Base-by-base conservation (phyloP, 208 protist species). In the Leishmania mexicana region DNA sequence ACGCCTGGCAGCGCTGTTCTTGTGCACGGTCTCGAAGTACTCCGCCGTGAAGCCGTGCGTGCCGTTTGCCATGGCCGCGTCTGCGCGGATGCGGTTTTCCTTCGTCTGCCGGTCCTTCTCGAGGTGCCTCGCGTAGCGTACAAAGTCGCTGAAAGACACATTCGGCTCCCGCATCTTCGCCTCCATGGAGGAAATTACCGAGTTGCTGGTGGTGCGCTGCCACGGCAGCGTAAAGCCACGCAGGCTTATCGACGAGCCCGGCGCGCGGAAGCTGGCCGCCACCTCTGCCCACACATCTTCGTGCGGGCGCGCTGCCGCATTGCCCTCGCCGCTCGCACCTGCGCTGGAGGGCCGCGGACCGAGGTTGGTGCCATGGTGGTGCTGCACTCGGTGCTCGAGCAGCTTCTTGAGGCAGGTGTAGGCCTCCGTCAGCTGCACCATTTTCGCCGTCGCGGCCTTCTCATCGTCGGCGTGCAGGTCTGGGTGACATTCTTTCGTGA, bases 401-500 rank as follows among this genome's bases (percentile, higher is more conserved):
- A 96, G 83, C 38, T 84, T 83, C 73, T 91, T 90, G 1, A 96
- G 81, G 15, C 87, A 91, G 62, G 81, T 88, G 80, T 94, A 96
- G 28, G 93, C 93, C 67, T 93, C 89, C 17, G 92, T 94, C 13
- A 96, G 84, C 76, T 88, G 75, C 4, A 86, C 80, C 93, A 96
- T 96, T 11, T 73, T 51, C 24, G 83, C 83, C 13, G 89, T 90
- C 0, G 90, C 85, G 8, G 74, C 85, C 77, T 83, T 85, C n/a
- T 79, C 86, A 21, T 85, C 72, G 53, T 76, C 67, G 7, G 78
- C 72, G 78, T 92, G 82, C 67, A 93, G 84, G 79, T 97, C 94
- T 0, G 94, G 94, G 77, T 97, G 94, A 64, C 89, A 80, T 68
- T 91, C 86, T 78, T 95, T 94, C 5, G 91, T 89, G 49, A 96